phyloP scores from a whole-genome alignment of 2,329 filamentous ascomycete species.

The Neocucurbitaria cava region DNA sequence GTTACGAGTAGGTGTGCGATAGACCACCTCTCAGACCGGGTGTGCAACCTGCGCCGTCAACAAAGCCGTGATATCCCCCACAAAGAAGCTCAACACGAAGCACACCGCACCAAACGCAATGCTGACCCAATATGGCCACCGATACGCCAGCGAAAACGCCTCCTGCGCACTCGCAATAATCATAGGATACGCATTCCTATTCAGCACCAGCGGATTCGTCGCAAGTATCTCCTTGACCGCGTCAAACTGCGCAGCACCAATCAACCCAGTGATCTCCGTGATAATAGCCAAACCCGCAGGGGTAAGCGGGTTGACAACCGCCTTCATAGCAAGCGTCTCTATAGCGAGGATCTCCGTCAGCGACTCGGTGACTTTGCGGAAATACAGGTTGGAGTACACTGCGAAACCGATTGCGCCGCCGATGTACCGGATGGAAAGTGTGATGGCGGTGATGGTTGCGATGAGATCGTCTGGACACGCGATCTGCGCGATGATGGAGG shows the following conservation, averaged over 20 bases:
- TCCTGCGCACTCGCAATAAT: conserved; percentile 64
- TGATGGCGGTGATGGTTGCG: conserved; percentile 71
- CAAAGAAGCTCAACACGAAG: conserved; percentile 64
- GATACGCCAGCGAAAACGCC: conserved; percentile 65
- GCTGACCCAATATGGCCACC: conserved; percentile 67
- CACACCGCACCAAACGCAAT: conserved; percentile 67
- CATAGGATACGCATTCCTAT: conserved; percentile 42
- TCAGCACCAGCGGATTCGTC: conserved; percentile 52
- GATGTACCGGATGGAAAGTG: conserved; percentile 72
- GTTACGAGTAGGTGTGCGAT: no score
- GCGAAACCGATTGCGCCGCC: conserved; percentile 71
- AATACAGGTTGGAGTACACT: conserved; percentile 51
- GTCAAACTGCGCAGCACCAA: conserved; percentile 40
- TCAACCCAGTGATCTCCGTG: conserved; percentile 52
- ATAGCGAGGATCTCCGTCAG: conserved; percentile 32
- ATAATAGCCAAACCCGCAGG: conserved; percentile 58
- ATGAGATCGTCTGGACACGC: conserved; percentile 75
- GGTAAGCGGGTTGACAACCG: conserved; percentile 50
- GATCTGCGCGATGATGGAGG: conserved; percentile 72
- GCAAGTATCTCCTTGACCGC: conserved; percentile 57
- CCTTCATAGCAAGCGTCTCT: conserved; percentile 57
- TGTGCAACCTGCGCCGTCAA: conserved; percentile 27
- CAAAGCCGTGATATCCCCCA: conserved; percentile 61
- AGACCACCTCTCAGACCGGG: conserved; percentile 5
- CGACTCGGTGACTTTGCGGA: conserved; percentile 28